Conservation (phyloP, 2,329 filamentous ascomycete genomes). For the Aureobasidium sp. region DNA sequence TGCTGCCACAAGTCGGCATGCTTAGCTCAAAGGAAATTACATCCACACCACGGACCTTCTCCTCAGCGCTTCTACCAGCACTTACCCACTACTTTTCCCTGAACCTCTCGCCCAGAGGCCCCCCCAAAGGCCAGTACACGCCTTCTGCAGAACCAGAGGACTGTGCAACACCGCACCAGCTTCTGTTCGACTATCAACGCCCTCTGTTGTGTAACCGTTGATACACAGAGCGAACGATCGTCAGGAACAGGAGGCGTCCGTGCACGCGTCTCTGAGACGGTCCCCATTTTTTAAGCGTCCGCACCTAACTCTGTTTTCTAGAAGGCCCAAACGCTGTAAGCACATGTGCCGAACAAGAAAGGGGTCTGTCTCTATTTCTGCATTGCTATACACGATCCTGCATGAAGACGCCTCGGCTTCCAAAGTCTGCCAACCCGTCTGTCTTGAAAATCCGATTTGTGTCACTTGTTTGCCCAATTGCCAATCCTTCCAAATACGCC, state of each 20-base stretch:
- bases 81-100: neutral
- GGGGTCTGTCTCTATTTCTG: slow-evolving; percentile 4
- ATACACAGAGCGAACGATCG: slow-evolving; percentile 8
- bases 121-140: neutral
- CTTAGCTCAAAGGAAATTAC: slow-evolving; percentile 12
- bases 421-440: neutral
- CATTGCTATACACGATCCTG: neutral
- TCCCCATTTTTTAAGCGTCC: slow-evolving; percentile 12
- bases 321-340: slow-evolving; percentile 6
- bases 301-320: slow-evolving; percentile 12
- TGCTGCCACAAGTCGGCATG: slow-evolving; percentile 6
- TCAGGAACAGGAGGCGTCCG: slow-evolving; percentile 5
- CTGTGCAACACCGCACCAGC: slow-evolving; percentile 1
- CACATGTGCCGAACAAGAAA: slow-evolving; percentile 6
- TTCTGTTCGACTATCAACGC: neutral
- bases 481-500: neutral
- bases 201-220: slow-evolving; percentile 5
- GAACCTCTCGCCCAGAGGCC: neutral
- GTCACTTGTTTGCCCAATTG: neutral
- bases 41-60: neutral
- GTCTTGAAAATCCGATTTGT: neutral
- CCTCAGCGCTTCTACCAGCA: neutral
- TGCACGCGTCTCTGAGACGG: neutral
- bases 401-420: neutral
- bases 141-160: neutral